Percentiles rank a stretch among this genome's conserved stretches.
These are phyloP conservation scores for Protomyces inundatus DNA, from an alignment of 1,139 yeast species.

Conservation along the genomic window DNA sequence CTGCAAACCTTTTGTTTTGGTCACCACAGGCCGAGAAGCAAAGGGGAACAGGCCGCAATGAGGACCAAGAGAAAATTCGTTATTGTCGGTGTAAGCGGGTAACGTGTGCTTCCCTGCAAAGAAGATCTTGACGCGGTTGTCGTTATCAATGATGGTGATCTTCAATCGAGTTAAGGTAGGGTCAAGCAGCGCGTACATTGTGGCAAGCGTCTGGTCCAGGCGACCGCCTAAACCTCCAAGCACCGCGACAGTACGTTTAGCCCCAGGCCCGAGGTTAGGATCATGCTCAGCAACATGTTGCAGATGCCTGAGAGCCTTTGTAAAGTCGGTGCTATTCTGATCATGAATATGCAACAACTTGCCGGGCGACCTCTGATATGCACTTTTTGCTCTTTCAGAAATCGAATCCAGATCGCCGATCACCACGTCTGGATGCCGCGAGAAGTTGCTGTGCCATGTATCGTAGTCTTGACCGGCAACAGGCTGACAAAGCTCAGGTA, in stretches of 20 bases:
- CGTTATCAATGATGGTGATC: slow-evolving; percentile 2
- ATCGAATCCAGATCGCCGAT: slow-evolving; percentile 18
- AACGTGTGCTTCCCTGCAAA: not conserved
- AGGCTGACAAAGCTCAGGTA: not conserved
- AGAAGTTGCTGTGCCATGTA: not conserved
- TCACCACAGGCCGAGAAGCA: not conserved
- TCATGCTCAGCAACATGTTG: not conserved
- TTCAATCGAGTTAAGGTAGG: not conserved
- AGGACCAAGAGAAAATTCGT: slow-evolving; percentile 4
- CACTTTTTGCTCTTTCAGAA: too few species aligned
- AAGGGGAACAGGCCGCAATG: slow-evolving; percentile 18
- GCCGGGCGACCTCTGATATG: too few species aligned
- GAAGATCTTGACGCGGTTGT: slow-evolving; percentile 11
- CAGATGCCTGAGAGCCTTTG: slow-evolving; percentile 9
- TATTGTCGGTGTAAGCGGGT: not conserved
- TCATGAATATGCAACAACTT: slow-evolving; percentile 3
- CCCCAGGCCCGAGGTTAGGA: not conserved
- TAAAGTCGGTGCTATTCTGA: slow-evolving; percentile 19
- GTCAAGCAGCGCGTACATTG: slow-evolving; percentile 1
- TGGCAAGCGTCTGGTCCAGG: slow-evolving; percentile 18
- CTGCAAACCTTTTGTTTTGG: slow-evolving; percentile 9
- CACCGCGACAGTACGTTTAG: not conserved
- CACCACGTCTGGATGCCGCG: slow-evolving; percentile 5
- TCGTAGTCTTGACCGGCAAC: not conserved
- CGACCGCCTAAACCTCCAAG: slow-evolving; percentile 22